phyloP scores from a whole-genome alignment of 2,329 filamentous ascomycete genomes.

The Arthrobotrys sphaeroides region DNA sequence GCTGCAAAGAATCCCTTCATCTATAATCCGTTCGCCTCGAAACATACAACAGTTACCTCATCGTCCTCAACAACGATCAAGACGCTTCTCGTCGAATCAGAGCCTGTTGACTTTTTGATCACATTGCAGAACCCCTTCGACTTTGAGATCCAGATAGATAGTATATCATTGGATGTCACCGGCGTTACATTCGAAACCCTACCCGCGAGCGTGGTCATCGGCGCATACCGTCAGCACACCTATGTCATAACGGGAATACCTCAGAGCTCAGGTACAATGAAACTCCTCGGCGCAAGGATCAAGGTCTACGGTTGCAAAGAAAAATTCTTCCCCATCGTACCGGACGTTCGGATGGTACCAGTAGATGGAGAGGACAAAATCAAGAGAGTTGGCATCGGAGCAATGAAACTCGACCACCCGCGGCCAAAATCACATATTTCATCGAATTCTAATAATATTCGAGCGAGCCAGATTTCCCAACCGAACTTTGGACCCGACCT shows the following conservation, averaged over 20 bases:
- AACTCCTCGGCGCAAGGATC: conserved; percentile 79
- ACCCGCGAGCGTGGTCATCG: conserved; percentile 73
- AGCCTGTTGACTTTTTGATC: conserved; percentile 79
- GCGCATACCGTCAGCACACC: conserved; percentile 74
- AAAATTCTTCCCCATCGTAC: conserved; percentile 84
- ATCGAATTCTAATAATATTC: conserved; percentile 24
- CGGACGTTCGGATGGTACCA: conserved; percentile 70
- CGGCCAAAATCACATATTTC: conserved; percentile 56
- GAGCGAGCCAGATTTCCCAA: conserved; percentile 29
- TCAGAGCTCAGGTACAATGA: conserved; percentile 72
- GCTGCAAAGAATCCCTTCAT: conserved; percentile 79
- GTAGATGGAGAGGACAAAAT: conserved; percentile 74
- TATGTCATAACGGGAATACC: conserved; percentile 80
- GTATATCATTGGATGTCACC: conserved; percentile 76
- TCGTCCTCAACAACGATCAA: conserved; percentile 69
- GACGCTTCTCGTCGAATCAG: conserved; percentile 74
- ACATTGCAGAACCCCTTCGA: conserved; percentile 95
- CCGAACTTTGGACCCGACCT: conserved; percentile 59
- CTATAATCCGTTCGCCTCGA: conserved; percentile 85
- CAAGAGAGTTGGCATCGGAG: conserved; percentile 75
- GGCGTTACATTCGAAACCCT: conserved; percentile 76
- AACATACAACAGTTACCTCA: conserved; percentile 69
- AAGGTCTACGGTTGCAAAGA: conserved; percentile 83
- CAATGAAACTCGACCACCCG: conserved; percentile 65
- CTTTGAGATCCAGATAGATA: conserved; percentile 88